Evolutionary conservation across 2,329 filamentous ascomycete genomes (phyloP).

Genomic region (Huntiella bhutanensis): DNA sequence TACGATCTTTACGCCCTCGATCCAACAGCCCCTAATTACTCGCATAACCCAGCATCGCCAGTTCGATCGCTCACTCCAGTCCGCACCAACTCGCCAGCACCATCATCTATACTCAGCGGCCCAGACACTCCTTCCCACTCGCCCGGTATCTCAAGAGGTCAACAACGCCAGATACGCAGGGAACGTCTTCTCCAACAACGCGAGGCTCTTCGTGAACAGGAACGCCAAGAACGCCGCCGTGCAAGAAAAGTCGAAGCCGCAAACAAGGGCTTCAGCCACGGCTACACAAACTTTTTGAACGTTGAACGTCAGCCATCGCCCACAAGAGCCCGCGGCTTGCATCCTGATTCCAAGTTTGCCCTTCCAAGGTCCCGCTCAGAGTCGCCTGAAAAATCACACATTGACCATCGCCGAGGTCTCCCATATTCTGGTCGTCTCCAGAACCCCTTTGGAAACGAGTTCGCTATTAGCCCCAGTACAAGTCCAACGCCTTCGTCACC

Average conservation of each 20-base stretch:
- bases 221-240: background rate
- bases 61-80: background rate
- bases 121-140: background rate
- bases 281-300: conserved; percentile 1
- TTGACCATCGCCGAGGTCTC: background rate
- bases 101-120: background rate
- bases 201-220: background rate
- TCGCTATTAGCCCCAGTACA: background rate
- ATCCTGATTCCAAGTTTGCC: background rate
- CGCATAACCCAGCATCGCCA: background rate
- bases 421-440: background rate
- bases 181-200: background rate
- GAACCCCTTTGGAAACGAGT: background rate
- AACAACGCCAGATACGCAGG: background rate
- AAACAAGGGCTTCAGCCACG: background rate
- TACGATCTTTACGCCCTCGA: conserved; percentile 1
- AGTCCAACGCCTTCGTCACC: background rate
- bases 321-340: background rate
- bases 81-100: background rate
- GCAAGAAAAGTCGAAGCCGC: background rate
- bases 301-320: background rate
- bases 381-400: background rate
- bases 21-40: background rate
- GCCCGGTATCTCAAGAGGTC: background rate
- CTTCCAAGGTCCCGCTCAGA: background rate